Conservation (phyloP, 257 asterid genomes). For the Paulownia fortunei region DNA sequence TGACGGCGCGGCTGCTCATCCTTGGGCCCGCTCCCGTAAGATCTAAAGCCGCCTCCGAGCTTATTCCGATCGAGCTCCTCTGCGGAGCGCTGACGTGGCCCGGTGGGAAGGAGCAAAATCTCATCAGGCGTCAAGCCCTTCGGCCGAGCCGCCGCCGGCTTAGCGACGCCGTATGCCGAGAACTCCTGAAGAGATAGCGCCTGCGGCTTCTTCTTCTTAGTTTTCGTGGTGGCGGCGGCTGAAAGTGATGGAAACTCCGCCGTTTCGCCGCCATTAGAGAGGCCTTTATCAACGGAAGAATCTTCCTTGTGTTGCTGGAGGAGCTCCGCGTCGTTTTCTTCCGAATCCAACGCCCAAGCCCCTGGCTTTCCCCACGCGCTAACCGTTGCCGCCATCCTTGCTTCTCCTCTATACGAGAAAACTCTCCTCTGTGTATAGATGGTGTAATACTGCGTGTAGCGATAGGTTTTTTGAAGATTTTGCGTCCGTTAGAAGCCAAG, state of each 20-base stretch:
- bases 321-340: slow-evolving; percentile 78
- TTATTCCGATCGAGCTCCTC: slow-evolving; percentile 77
- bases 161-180: slow-evolving; percentile 40
- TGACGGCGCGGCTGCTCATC: slow-evolving; percentile 80
- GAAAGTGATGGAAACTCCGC: slow-evolving; percentile 75
- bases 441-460: slow-evolving; percentile 28
- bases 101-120: slow-evolving; percentile 68
- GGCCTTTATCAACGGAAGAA: slow-evolving; percentile 22
- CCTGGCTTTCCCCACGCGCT: slow-evolving; percentile 93
- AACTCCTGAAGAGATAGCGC: slow-evolving; percentile 67
- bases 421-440: neutral
- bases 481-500: slow-evolving; percentile 45
- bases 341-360: slow-evolving; percentile 94
- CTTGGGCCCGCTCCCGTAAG: slow-evolving; percentile 61
- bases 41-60: slow-evolving; percentile 81
- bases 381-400: slow-evolving; percentile 84
- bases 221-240: slow-evolving; percentile 60
- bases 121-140: slow-evolving; percentile 65
- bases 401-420: slow-evolving; percentile 14
- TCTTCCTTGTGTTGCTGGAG: slow-evolving; percentile 53
- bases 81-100: slow-evolving; percentile 79
- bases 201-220: slow-evolving; percentile 81
- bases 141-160: slow-evolving; percentile 42
- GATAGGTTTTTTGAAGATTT: slow-evolving; percentile 45
- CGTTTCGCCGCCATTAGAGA: slow-evolving; percentile 34